Conservation (phyloP, 805 yeast genomes). For the Kazachstania martiniae region DNA sequence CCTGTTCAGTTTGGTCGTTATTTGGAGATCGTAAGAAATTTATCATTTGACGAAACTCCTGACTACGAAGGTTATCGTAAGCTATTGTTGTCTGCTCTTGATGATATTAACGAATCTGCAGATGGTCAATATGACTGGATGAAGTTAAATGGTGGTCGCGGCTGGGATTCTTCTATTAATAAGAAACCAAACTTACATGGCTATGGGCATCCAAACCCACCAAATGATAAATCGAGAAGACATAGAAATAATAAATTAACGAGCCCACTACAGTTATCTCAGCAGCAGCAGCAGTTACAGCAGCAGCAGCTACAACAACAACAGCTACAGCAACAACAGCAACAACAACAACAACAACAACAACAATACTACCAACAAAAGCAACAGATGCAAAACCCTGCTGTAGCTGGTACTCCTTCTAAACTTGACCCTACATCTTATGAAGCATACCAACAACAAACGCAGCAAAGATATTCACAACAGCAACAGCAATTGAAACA, state of each 20-base stretch:
- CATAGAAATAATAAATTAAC: constrained; percentile 13
- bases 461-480: constrained; percentile 27
- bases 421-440: constrained; percentile 34
- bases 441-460: constrained; percentile 30
- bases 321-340: constrained; percentile 6
- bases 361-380: constrained; percentile 14
- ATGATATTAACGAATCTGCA: constrained; percentile 54
- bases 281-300: constrained; percentile 8
- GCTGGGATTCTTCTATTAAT: constrained; percentile 86
- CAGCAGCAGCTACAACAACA: constrained; percentile 11
- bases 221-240: constrained; percentile 34
- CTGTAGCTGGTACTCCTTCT: constrained; percentile 5
- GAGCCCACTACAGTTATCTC: constrained; percentile 5
- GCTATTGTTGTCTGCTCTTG: constrained; percentile 67
- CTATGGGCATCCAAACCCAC: constrained; percentile 90
- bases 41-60: constrained; percentile 89
- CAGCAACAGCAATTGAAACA: constrained; percentile 17
- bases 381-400: constrained; percentile 18
- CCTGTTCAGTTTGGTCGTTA: constrained; percentile 93
- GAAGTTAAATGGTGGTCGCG: constrained; percentile 89
- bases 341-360: constrained; percentile 9
- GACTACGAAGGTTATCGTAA: constrained; percentile 81
- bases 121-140: constrained; percentile 98
- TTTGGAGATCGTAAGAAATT: constrained; percentile 75
- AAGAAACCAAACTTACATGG: constrained; percentile 93